Evolutionary conservation across 2,329 filamentous ascomycete genomes (phyloP).

Genomic region (Xenoacremonium recifei): DNA sequence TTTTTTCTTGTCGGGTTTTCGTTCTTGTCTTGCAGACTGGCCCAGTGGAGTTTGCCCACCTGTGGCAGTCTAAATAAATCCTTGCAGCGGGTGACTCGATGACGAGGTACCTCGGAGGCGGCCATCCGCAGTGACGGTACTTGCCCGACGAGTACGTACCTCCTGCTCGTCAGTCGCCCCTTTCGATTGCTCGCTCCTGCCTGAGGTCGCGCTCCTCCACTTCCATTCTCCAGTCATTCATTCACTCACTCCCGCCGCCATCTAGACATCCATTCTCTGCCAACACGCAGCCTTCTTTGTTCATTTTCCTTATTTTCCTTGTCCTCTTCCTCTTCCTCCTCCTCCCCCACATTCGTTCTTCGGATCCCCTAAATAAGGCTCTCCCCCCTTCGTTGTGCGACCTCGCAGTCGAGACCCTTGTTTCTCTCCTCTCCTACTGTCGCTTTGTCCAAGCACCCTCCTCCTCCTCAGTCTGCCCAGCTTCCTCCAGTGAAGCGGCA

Average conservation of each 20-base stretch:
- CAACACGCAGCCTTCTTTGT: conserved; percentile 13
- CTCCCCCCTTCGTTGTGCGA: conserved; percentile 15
- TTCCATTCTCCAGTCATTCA: conserved; percentile 11
- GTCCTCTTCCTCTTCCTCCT: conserved; percentile 15
- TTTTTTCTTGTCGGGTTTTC: no score
- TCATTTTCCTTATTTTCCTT: conserved; percentile 10
- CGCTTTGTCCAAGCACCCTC: conserved; percentile 10
- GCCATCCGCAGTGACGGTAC: no score
- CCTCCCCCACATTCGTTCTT: conserved; percentile 26
- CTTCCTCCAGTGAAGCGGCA: conserved; percentile 14
- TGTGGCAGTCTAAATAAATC: no score
- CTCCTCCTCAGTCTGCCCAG: neutral
- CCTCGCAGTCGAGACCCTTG: neutral
- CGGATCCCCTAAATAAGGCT: conserved; percentile 23
- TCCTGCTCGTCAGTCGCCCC: neutral
- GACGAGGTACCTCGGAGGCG: no score
- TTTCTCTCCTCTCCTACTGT: conserved; percentile 5
- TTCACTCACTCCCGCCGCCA: conserved; percentile 21
- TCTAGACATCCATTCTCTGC: no score
- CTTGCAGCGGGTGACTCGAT: no score
- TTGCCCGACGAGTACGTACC: neutral
- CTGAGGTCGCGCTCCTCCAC: conserved; percentile 3
- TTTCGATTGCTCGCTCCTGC: neutral
- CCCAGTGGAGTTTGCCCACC: no score
- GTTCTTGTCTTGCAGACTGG: no score